A percentile compares a stretch with the other conserved stretches of the same genome.
These are phyloP conservation scores for Leptographium procerum DNA, from an alignment of 2,329 filamentous ascomycete genomes.

Conservation along the genomic window DNA sequence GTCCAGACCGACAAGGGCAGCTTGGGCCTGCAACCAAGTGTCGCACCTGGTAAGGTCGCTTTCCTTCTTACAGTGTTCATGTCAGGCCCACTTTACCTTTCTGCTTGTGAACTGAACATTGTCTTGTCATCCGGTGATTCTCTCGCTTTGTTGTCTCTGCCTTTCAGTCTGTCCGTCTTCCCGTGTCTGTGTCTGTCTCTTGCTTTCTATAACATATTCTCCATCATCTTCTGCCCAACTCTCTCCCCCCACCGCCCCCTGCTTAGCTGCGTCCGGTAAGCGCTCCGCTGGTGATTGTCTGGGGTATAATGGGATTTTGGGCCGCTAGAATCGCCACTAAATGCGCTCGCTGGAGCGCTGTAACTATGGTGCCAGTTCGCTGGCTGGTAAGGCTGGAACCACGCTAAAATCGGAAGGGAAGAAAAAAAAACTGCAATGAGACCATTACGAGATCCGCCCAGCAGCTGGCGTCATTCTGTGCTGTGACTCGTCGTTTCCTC, in stretches of 20 bases:
- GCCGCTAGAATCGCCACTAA: not conserved
- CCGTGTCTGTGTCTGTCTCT: not conserved
- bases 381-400: not conserved
- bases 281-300: not conserved
- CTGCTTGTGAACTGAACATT: not conserved
- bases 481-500: not conserved
- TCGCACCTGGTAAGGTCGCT: not conserved
- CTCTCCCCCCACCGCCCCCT: too few relatives aligned
- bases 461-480: constrained; percentile 1
- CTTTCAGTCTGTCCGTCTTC: too few relatives aligned
- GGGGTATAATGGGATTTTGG: not conserved
- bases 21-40: not conserved
- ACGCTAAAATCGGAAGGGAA: not conserved
- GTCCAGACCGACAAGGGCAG: not conserved
- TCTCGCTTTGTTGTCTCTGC: too few relatives aligned
- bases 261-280: not conserved
- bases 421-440: not conserved
- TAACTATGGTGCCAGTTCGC: not conserved
- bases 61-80: not conserved
- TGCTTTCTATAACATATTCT: not conserved
- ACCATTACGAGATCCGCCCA: not conserved
- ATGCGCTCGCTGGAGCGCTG: not conserved
- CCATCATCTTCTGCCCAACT: too few relatives aligned
- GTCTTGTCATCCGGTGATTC: not conserved
- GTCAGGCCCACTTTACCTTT: not conserved